Conservation (phyloP, 768 basidiomycete species). For the Calocera cornea region DNA sequence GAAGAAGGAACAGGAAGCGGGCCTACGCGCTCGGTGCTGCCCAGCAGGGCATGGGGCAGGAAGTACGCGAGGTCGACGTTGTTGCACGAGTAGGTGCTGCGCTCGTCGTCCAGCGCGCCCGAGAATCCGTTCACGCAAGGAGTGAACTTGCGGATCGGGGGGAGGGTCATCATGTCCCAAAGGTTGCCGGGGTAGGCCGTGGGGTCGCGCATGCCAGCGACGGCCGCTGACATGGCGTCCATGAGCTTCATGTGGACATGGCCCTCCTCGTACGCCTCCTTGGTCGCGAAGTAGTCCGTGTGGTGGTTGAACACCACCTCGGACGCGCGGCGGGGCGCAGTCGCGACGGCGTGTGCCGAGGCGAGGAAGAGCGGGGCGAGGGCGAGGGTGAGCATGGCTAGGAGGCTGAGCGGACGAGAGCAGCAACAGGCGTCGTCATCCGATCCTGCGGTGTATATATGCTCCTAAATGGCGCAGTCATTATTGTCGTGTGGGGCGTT, state of each 20-base stretch:
- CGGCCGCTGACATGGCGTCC: not conserved
- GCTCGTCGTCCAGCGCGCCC: not conserved
- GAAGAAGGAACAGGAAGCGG: not conserved
- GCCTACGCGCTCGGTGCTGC: not conserved
- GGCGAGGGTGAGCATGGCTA: not conserved
- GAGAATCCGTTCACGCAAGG: not conserved
- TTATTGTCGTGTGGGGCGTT: no score
- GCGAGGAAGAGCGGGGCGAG: not conserved
- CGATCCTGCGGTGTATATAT: not conserved
- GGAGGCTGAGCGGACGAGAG: not conserved
- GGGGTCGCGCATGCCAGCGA: not conserved
- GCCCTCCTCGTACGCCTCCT: not conserved
- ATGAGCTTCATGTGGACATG: not conserved
- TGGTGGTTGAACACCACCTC: conserved; percentile 1
- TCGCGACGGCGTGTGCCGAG: not conserved
- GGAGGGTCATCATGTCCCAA: not conserved
- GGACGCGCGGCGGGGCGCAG: not conserved
- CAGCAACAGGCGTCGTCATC: not conserved
- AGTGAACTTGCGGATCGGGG: not conserved
- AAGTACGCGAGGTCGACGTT: not conserved
- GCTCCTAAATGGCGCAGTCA: no score
- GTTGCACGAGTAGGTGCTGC: not conserved
- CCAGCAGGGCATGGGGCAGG: not conserved
- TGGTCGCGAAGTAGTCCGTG: not conserved
- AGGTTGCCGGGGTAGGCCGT: not conserved